Conservation (phyloP, 2,329 filamentous ascomycete species). For the Xenosphaeropsis pyriputrescens region DNA sequence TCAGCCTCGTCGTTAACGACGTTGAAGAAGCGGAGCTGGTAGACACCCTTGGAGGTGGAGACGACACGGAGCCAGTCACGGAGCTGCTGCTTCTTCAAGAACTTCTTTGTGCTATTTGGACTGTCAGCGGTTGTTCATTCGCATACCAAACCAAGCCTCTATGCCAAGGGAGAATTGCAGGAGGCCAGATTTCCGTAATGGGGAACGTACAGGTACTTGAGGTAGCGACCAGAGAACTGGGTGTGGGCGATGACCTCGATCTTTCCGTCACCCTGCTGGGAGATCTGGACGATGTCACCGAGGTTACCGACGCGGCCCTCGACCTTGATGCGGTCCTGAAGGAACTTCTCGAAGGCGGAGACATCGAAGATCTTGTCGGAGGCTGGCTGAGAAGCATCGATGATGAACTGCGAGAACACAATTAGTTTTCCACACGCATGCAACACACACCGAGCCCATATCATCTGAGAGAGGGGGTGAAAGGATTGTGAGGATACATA, state of each 20-base stretch:
- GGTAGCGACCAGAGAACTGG: slow-evolving; percentile 95
- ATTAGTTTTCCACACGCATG: background rate
- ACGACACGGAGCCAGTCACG: slow-evolving; percentile 99
- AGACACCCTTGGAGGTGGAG: slow-evolving; percentile 93
- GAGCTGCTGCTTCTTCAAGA: slow-evolving; percentile 99
- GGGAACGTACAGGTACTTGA: slow-evolving; percentile 89
- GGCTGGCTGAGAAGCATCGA: slow-evolving; percentile 97
- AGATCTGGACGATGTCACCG: slow-evolving; percentile 82
- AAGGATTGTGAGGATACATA: slow-evolving; percentile 4
- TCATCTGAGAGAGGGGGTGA: background rate
- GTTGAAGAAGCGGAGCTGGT: slow-evolving; percentile 99
- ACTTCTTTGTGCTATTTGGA: slow-evolving; percentile 84
- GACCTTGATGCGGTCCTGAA: slow-evolving; percentile 99
- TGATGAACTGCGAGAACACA: slow-evolving; percentile 64
- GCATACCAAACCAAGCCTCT: background rate
- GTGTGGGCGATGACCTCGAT: slow-evolving; percentile 96
- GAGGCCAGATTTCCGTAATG: background rate
- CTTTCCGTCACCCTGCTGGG: slow-evolving; percentile 88
- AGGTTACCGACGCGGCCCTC: slow-evolving; percentile 97
- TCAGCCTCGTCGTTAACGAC: slow-evolving; percentile 96
- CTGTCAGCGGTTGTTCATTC: background rate
- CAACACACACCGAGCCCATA: background rate
- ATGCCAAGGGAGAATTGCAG: background rate
- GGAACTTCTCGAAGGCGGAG: slow-evolving; percentile 98
- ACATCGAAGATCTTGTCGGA: slow-evolving; percentile 99